Percentiles rank a stretch among this genome's conserved stretches.
phyloP scores from a whole-genome alignment of 768 basidiomycete species.

The Hericium coralloides region DNA sequence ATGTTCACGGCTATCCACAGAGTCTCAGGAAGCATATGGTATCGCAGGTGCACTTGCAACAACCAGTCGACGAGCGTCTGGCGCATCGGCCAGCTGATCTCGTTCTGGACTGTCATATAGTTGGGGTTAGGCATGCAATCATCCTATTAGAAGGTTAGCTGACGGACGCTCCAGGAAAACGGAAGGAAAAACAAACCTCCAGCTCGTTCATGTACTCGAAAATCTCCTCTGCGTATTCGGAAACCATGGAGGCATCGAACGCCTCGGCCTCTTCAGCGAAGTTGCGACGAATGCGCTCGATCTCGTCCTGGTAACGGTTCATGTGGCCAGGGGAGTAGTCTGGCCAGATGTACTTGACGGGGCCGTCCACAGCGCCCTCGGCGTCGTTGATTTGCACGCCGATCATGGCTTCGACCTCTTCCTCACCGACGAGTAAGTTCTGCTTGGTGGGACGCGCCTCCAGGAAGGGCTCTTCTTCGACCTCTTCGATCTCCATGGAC shows the following conservation, averaged over 20 bases:
- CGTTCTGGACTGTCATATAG: conserved; percentile 91
- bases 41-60: conserved; percentile 92
- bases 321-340: conserved; percentile 57
- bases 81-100: conserved; percentile 92
- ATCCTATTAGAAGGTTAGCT: conserved; percentile 38
- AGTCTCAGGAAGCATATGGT: conserved; percentile 98
- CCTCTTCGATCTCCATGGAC: conserved; percentile 57
- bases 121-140: conserved; percentile 84
- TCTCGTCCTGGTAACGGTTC: conserved; percentile 46
- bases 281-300: conserved; percentile 52
- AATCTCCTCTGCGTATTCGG: conserved; percentile 98
- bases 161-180: not conserved
- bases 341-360: conserved; percentile 46
- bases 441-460: conserved; percentile 20
- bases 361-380: conserved; percentile 31
- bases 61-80: conserved; percentile 98
- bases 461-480: conserved; percentile 9
- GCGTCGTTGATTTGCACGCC: conserved; percentile 35
- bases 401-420: conserved; percentile 59
- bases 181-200: conserved; percentile 49
- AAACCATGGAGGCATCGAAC: conserved; percentile 90
- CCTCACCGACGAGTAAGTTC: conserved; percentile 35
- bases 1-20: conserved; percentile 99
- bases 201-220: conserved; percentile 93
- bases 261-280: conserved; percentile 66